These are phyloP conservation scores for Melampsora americana DNA, from an alignment of 1,284 basidiomycete species.

Conservation along the genomic window DNA sequence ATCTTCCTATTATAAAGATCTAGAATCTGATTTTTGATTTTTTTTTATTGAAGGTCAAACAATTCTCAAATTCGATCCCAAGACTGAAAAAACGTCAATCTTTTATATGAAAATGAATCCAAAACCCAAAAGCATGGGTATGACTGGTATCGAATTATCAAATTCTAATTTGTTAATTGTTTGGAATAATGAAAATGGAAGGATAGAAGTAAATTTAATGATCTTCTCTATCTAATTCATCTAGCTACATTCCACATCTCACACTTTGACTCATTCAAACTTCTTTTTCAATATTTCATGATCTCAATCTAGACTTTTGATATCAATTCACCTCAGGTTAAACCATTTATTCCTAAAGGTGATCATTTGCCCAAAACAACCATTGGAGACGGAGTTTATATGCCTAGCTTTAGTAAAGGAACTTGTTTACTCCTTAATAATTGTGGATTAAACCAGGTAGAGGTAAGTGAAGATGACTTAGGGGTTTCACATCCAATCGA, in stretches of 20 bases:
- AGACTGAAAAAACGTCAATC: not conserved
- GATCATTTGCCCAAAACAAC: not conserved
- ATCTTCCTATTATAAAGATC: not conserved
- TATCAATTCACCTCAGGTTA: not conserved
- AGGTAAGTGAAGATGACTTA: not conserved
- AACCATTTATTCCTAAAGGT: not conserved
- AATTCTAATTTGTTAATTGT: not conserved
- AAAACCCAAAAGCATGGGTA: not conserved
- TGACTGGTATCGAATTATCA: not conserved
- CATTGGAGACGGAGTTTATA: not conserved
- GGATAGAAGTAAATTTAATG: not conserved
- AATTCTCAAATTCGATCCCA: not conserved
- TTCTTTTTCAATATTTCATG: no score
- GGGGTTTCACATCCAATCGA: no score
- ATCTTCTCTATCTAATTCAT: no score
- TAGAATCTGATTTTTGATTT: not conserved
- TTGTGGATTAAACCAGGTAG: not conserved
- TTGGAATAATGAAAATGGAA: not conserved
- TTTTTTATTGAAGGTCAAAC: not conserved
- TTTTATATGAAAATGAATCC: not conserved
- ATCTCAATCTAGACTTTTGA: not conserved
- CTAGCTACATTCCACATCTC: no score
- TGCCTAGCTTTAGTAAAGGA: not conserved
- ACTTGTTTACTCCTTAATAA: constrained; percentile 1
- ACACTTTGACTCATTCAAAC: no score